Percentiles rank a stretch among this genome's conserved stretches.
phyloP scores from a whole-genome alignment of 352 stramenopile species.

The Phytophthora vignae region DNA sequence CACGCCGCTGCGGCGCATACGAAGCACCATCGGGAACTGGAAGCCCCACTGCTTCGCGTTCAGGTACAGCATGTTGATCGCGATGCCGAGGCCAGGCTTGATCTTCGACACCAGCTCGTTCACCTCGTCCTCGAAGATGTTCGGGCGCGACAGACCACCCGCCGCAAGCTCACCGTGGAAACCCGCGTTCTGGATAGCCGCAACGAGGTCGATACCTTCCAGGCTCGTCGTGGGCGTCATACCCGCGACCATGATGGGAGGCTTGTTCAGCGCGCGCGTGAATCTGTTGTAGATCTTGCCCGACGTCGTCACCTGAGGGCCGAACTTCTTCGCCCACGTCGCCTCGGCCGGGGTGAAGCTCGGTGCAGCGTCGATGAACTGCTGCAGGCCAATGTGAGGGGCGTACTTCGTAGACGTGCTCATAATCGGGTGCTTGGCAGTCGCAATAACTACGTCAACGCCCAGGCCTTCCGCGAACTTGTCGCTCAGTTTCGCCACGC shows the following conservation, averaged over 20 bases:
- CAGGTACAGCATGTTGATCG: conserved; percentile 92
- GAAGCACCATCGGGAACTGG: conserved; percentile 90
- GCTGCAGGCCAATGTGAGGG: conserved; percentile 48
- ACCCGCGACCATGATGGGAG: too few relatives aligned
- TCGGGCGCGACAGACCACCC: conserved; percentile 70
- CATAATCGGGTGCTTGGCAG: conserved; percentile 49
- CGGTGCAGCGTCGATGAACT: conserved; percentile 45
- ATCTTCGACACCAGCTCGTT: conserved; percentile 76
- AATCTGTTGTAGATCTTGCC: conserved; percentile 77
- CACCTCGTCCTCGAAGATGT: conserved; percentile 79
- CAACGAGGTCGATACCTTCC: conserved; percentile 63
- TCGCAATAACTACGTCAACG: conserved; percentile 60
- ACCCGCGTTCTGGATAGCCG: conserved; percentile 80
- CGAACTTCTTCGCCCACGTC: conserved; percentile 68
- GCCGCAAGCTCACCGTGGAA: conserved; percentile 84
- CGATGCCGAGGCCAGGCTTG: conserved; percentile 74
- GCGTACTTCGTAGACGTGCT: conserved; percentile 28
- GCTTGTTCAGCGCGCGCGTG: conserved; percentile 37
- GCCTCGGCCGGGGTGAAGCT: conserved; percentile 6
- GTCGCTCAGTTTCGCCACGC: too few relatives aligned
- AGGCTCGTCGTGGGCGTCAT: too few relatives aligned
- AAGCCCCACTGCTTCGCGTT: conserved; percentile 91
- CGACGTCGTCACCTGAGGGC: conserved; percentile 47
- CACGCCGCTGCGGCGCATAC: conserved; percentile 22
- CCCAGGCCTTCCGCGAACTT: conserved; percentile 58